A percentile compares a stretch with the other conserved stretches of the same genome.
Evolutionary conservation across 371 early-diverging fungal species (phyloP).

Genomic region (Choanephora cucurbitarum): DNA sequence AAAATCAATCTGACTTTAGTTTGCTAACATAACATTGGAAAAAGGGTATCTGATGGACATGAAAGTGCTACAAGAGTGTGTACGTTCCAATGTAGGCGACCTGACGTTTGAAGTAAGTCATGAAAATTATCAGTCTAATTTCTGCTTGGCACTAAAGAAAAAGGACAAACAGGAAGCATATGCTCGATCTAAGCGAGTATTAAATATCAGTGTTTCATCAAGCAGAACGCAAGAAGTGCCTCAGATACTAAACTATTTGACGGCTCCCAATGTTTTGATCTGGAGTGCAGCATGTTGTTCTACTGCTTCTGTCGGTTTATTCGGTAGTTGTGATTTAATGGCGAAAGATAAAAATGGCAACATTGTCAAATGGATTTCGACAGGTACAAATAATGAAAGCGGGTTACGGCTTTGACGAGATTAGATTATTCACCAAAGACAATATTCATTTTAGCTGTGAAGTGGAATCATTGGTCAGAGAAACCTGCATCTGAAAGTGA

Average conservation of each 20-base stretch:
- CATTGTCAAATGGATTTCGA: conserved; percentile 65
- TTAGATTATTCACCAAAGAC: too few species aligned
- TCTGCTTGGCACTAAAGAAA: too few species aligned
- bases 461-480: conserved; percentile 59
- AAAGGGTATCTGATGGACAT: conserved; percentile 73
- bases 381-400: conserved; percentile 32
- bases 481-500: conserved; percentile 59
- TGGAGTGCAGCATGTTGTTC: conserved; percentile 76
- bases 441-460: conserved; percentile 28
- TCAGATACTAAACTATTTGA: conserved; percentile 69
- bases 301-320: conserved; percentile 63
- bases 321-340: conserved; percentile 59
- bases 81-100: conserved; percentile 68
- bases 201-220: conserved; percentile 74
- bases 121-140: too few species aligned
- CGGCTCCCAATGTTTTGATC: conserved; percentile 78
- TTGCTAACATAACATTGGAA: not conserved
- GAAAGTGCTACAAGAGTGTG: conserved; percentile 68
- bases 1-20: not conserved
- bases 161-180: conserved; percentile 76
- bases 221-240: conserved; percentile 71
- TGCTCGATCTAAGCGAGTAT: conserved; percentile 59
- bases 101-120: conserved; percentile 64
- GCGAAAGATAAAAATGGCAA: conserved; percentile 70
- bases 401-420: too few species aligned